A percentile compares a stretch with the other conserved stretches of the same genome.
Evolutionary conservation across 1,284 basidiomycete species (phyloP).

Genomic region (Pseudozyma thailandica): DNA sequence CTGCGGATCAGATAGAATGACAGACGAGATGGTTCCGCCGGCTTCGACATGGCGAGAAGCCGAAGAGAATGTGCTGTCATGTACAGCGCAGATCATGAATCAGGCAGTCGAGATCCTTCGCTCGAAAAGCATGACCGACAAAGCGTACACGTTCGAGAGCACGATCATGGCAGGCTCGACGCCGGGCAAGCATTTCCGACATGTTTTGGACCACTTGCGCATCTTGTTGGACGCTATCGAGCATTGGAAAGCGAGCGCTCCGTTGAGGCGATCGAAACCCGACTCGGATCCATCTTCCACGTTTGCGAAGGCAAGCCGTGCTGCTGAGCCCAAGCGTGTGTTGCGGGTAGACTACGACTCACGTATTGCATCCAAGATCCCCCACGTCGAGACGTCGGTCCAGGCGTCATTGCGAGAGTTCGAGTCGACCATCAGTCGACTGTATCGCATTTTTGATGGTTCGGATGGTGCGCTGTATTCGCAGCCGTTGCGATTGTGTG

Average conservation of each 20-base stretch:
- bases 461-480: slow-evolving; percentile 35
- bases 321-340: slow-evolving; percentile 2
- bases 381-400: slow-evolving; percentile 45
- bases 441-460: slow-evolving; percentile 32
- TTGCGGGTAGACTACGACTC: slow-evolving; percentile 57
- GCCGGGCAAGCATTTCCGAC: slow-evolving; percentile 59
- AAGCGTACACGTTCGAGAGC: slow-evolving; percentile 35
- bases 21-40: slow-evolving; percentile 9
- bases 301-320: background rate
- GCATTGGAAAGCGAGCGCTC: slow-evolving; percentile 14
- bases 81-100: slow-evolving; percentile 55
- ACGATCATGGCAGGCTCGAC: slow-evolving; percentile 50
- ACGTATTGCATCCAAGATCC: slow-evolving; percentile 33
- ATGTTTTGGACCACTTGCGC: slow-evolving; percentile 57
- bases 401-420: slow-evolving; percentile 48
- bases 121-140: slow-evolving; percentile 34
- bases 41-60: slow-evolving; percentile 36
- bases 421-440: slow-evolving; percentile 25
- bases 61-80: slow-evolving; percentile 50
- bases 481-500: slow-evolving; percentile 43
- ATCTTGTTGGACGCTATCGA: slow-evolving; percentile 52
- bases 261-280: background rate
- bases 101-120: slow-evolving; percentile 53
- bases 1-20: background rate
- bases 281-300: slow-evolving; percentile 1